These are phyloP conservation scores for Sporothrix globosa DNA, from an alignment of 2,329 filamentous ascomycete species.

Conservation along the genomic window DNA sequence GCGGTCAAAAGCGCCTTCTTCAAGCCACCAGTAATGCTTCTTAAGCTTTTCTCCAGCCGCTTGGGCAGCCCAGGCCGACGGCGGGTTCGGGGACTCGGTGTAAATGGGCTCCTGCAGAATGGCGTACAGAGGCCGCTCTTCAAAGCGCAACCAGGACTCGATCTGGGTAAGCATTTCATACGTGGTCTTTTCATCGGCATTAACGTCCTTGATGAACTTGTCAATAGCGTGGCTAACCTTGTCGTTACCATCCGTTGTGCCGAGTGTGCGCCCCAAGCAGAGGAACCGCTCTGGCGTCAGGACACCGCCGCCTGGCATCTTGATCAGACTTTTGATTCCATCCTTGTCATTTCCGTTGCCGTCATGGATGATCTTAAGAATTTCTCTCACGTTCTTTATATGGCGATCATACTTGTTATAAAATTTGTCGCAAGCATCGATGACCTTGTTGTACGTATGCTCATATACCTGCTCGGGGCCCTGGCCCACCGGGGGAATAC, in stretches of 20 bases:
- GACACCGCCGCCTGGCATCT: conserved; percentile 28
- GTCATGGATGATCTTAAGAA: conserved; percentile 18
- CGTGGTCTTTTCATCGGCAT: rapidly evolving
- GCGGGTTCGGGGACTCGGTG: not conserved
- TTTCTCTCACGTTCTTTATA: conserved; percentile 41
- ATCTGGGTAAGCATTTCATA: not conserved
- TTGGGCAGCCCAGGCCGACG: conserved; percentile 35
- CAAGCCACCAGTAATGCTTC: conserved; percentile 34
- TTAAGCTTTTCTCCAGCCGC: conserved; percentile 9
- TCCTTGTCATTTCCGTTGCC: not conserved
- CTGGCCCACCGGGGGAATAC: conserved; percentile 65
- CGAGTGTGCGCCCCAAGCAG: conserved; percentile 36
- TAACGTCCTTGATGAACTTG: not conserved
- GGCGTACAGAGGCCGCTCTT: conserved; percentile 37
- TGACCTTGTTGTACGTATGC: conserved; percentile 60
- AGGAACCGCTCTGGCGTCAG: conserved; percentile 34
- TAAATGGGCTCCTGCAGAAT: conserved; percentile 39
- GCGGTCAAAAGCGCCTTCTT: not conserved
- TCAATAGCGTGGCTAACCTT: conserved; percentile 23
- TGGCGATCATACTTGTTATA: conserved; percentile 70
- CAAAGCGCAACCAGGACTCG: conserved; percentile 35
- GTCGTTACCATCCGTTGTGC: conserved; percentile 29
- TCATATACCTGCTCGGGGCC: conserved; percentile 65
- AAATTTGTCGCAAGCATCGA: conserved; percentile 63
- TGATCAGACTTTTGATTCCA: not conserved